phyloP scores from a whole-genome alignment of 345 rosid species.

The Ceriops tagal region DNA sequence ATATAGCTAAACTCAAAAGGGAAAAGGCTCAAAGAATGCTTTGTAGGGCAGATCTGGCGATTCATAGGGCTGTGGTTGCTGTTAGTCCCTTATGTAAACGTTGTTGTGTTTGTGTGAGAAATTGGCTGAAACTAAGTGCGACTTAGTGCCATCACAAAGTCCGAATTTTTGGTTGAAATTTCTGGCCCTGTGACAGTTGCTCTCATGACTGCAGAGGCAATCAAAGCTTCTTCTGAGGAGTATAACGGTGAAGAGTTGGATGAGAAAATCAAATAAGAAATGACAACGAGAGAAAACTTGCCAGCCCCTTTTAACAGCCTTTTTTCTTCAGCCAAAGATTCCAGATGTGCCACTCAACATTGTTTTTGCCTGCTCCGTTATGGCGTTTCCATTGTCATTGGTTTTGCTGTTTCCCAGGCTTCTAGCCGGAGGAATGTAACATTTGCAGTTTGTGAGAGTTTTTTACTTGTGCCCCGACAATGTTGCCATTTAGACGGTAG shows the following conservation, averaged over 20 bases:
- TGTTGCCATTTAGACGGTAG: constrained; percentile 15
- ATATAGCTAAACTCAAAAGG: constrained; percentile 68
- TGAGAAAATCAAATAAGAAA: constrained; percentile 15
- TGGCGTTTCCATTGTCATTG: constrained; percentile 9
- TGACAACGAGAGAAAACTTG: constrained; percentile 16
- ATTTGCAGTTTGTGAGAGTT: constrained; percentile 12
- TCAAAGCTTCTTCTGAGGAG: constrained; percentile 54
- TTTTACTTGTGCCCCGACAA: constrained; percentile 20
- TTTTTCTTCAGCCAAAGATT: constrained; percentile 7
- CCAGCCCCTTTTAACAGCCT: constrained; percentile 8
- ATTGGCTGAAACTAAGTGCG: too few relatives aligned
- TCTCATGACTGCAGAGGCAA: constrained; percentile 81
- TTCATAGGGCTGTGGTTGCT: constrained; percentile 87
- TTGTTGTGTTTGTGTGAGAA: too few relatives aligned
- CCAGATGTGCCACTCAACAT: constrained; percentile 1
- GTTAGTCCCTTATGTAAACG: too few relatives aligned
- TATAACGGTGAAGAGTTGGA: constrained; percentile 38
- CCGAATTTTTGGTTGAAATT: too few relatives aligned
- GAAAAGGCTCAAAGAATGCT: constrained; percentile 76
- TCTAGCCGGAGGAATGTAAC: constrained; percentile 8
- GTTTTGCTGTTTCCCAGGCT: not conserved
- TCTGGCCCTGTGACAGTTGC: too few relatives aligned
- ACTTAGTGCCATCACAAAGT: too few relatives aligned
- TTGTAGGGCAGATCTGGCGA: constrained; percentile 76
- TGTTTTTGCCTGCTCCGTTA: constrained; percentile 15